Evolutionary conservation across 495 filamentous ascomycete species (phyloP), one percentile per base, ranked within the genome.

Genomic region (Penicillium roqueforti): DNA sequence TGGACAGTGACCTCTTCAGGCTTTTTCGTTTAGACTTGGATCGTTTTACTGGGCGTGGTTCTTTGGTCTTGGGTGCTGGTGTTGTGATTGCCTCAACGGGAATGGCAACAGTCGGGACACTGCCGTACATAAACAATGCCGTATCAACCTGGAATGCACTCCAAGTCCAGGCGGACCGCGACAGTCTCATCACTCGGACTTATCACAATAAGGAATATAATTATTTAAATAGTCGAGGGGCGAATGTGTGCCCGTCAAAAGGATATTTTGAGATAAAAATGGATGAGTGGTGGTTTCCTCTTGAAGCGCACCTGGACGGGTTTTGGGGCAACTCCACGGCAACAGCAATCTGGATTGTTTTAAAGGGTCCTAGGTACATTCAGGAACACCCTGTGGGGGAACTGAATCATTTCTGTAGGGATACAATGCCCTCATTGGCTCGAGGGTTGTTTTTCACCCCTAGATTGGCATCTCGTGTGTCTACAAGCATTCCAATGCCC

Each of bases 71-170:
- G 45, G 45, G 26, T 51, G 47, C 19, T 42, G 47, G 31, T 55
- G 56, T 42, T 49, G 45, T 55, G 40, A 64, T 53, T 42, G 47
- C 51, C 26, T 64, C 44, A 41, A 39, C 42, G 53, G 61, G 57
- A 42, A 59, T 57, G 56, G 40, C 37, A 7, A 58, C 54, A 4
- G 58, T 53, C 55, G 63, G 56, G 58, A 55, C 51, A 44, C 56
- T 56, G 28, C 56, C 58, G 46, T 61, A 64, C 58, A 64, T 67
- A 67, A 67, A 67, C 61, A 67, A 61, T 54, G 46, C 44, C 25
- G 61, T 59, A 31, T 61, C 56, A 55, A 64, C 55, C 54, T 62
- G 63, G 61, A 67, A 67, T 67, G 63, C 58, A 39, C 58, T 67
- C 54, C 51, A 55, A 51, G 47, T 44, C 61, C 54, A 67, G 39